Base-by-base conservation (phyloP, 805 yeast genomes). In the Pachysolen tannophilus region DNA sequence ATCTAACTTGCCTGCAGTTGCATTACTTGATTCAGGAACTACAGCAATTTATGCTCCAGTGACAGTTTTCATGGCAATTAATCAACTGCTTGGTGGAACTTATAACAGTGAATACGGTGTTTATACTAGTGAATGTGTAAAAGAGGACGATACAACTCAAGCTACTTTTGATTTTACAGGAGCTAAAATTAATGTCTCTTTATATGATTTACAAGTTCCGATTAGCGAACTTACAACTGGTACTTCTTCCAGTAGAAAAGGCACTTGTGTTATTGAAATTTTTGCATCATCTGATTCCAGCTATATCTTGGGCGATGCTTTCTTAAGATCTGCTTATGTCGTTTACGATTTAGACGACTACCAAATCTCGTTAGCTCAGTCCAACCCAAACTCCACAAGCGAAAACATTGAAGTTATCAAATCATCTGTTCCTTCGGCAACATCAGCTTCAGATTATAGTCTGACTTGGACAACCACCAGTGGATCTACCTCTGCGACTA, bases 281-380 rank as follows among this genome's bases (percentile, higher is more conserved):
- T n/a, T n/a, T n/a, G n/a, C n/a, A n/a, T n/a, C n/a, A n/a, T n/a
- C n/a, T n/a, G n/a, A n/a, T n/a, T 5, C 26, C 26, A 29, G 28
- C 13, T 46, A 55, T 9, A 57, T 76, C 31, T 58, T 80, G 20
- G 88, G 88, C 8, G 85, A 77, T 49, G 68, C 69, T 33, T 72
- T 80, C 50, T 58, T 81, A 45, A 62, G 82, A 37, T 61, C 65
- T 42, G 75, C 77, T 4, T 79, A 77, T 50, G 64, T 76, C 13
- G 81, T 75, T n/a, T 76, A 66, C 49, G 78, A 79, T 50, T 58
- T 77, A 36, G 81, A 74, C 29, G 69, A 67, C 52, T 57, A 56
- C 32, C 66, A 69, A 44, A 58, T 78, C 26, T 68, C 79, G 4
- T 42, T 78, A 50, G 81, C 73, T 19, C 68, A 65, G 46, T 64